Base-by-base conservation (phyloP, 2,329 filamentous ascomycete genomes). In the Lachnellula hyalina region DNA sequence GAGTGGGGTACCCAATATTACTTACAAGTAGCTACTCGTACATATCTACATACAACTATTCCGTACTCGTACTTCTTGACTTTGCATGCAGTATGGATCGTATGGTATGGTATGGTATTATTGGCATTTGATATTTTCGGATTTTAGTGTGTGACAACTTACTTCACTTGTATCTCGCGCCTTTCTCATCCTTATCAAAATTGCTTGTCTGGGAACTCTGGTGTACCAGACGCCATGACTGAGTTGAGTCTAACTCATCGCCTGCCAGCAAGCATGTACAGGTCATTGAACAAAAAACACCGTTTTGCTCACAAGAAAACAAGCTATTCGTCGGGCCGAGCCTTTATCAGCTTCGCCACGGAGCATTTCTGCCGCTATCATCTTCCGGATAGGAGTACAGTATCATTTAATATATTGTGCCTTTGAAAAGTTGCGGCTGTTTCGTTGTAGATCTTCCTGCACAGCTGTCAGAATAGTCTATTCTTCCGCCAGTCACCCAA, bases 361-460 rank as follows among this genome's bases (percentile, higher is more conserved):
- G 61, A 61, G 58, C 40, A 47, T 51, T 50, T 54, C 41, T 58
- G 58, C 61, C 58, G 62, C 49, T 61, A 47, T 57, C 55, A 52
- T 59, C 61, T 60, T 53, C 46, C 47, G 46, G 44, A 42, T 9
- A 19, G 49, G 28, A 45, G 35, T 44, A 38, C 52, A 36, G 32
- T 46, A 34, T 47, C 28, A 32, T 32, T 44, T 25, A n/a, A 25
- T 47, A 38, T 48, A 36, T 17, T 40, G 36, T 12, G 21, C 34
- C 21, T 40, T 44, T 42, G 23, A 17, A 36, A 45, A 53, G 34
- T 55, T 47, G 50, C 51, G 51, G 55, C 45, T 46, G 48, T 51
- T 50, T 53, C 28, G 48, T 52, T 57, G 50, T 52, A 47, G 38
- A 17, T 52, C 28, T 23, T 52, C 35, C 17, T 58, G 51, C 47